Evolutionary conservation across 2,329 filamentous ascomycete species (phyloP), one percentile per base, ranked within the genome.

Genomic region (Parafenestella ontariensis): DNA sequence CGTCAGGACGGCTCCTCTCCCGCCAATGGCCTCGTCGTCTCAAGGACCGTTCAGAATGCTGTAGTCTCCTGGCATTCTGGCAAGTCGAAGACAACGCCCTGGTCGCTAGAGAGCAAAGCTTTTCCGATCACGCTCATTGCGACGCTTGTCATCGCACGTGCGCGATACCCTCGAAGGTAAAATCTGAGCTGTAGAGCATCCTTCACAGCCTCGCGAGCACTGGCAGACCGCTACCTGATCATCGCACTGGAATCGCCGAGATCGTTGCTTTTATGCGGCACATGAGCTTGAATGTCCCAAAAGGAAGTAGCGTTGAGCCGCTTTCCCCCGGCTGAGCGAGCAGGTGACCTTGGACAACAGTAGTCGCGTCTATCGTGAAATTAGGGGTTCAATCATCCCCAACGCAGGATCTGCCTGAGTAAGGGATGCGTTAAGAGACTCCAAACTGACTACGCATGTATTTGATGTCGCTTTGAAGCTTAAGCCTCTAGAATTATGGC

Each of bases 231-330:
- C 43, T 48, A 54, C 52, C 50, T 44, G 39, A 52, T 43, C 39
- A 20, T 45, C 33, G 29, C 47, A 36, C 37, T 31, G 33, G 31
- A 24, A 28, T 54, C 45, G 43, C 60, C 58, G 37, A 54, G 20
- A 36, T 52, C 37, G 45, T 51, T 47, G 53, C 52, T 53, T 43
- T 46, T 39, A 62, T 63, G 62, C 62, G 59, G 43, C 57, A 51
- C 53, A 41, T 62, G 62, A 61, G 53, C 46, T 17, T 24, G 18
- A 17, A 41, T 61, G 24, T 29, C 62, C 54, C 11, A 20, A 49
- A 29, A 21, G 45, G 53, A 21, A 33, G 15, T 63, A 58, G 62
- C 52, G 53, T 41, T 53, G 26, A 40, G n/a, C 15, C 56, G 46
- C 55, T 49, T 61, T 47, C 43, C 41, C 43, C 56, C 52, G 55